phyloP scores from a whole-genome alignment of 179 eudicot genomes.

The Dionaea muscipula region DNA sequence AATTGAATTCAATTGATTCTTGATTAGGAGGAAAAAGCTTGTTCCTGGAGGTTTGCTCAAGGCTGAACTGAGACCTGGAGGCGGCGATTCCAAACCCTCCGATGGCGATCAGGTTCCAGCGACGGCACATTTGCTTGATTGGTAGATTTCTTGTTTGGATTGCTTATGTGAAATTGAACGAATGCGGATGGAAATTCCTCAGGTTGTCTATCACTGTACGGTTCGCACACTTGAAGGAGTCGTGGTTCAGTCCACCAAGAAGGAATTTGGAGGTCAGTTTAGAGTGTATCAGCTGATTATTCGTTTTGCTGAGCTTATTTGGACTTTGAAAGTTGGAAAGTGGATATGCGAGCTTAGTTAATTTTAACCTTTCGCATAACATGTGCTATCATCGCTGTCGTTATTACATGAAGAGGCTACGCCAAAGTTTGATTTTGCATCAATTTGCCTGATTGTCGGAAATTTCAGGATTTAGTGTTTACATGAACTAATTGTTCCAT shows the following conservation, averaged over 20 bases:
- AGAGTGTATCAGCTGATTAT: background rate
- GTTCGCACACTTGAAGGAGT: conserved; percentile 74
- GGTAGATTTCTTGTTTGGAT: background rate
- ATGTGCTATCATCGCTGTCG: too few relatives aligned
- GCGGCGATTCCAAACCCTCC: conserved; percentile 51
- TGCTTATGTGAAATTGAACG: background rate
- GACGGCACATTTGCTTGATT: background rate
- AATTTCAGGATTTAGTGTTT: too few relatives aligned
- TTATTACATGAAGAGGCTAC: too few relatives aligned
- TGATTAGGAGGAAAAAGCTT: conserved; percentile 58
- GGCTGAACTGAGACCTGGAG: conserved; percentile 78
- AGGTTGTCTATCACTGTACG: conserved; percentile 74
- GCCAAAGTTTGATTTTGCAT: too few relatives aligned
- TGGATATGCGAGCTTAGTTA: too few relatives aligned
- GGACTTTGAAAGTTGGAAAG: background rate
- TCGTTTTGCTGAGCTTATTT: background rate
- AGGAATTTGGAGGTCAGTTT: conserved; percentile 63
- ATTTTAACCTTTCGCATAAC: too few relatives aligned
- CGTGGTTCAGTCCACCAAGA: conserved; percentile 65
- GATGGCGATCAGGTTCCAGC: conserved; percentile 82
- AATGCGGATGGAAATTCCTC: conserved; percentile 2
- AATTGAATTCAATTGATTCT: too few relatives aligned
- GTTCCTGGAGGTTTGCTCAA: conserved; percentile 82
- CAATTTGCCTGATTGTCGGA: too few relatives aligned
- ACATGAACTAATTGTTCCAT: too few relatives aligned